A percentile compares a stretch with the other conserved stretches of the same genome.
Conservation (phyloP, 2,329 filamentous ascomycete genomes). For the Paracoccidioides lutzii region DNA sequence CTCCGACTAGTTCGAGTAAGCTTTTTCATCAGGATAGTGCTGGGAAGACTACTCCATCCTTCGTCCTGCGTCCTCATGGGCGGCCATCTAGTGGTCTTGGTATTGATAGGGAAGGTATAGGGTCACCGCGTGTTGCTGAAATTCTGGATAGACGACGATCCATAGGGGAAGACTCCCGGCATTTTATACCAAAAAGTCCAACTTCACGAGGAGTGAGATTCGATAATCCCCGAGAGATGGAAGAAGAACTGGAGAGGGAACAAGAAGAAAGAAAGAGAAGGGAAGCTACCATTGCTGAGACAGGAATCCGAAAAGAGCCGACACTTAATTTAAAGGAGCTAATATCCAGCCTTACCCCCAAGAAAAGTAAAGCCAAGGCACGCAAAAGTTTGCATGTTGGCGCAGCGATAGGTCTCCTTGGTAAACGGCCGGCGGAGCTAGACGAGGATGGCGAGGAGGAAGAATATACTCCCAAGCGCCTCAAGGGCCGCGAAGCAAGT, state of each 20-base stretch:
- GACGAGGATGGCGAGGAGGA: slow-evolving; percentile 49
- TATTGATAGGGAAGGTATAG: slow-evolving; percentile 56
- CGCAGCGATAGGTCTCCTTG: slow-evolving; percentile 58
- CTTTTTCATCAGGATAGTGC: slow-evolving; percentile 46
- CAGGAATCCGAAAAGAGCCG: slow-evolving; percentile 41
- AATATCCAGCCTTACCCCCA: slow-evolving; percentile 66
- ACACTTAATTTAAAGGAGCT: slow-evolving; percentile 60
- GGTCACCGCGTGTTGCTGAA: slow-evolving; percentile 60
- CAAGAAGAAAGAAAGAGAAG: slow-evolving; percentile 46
- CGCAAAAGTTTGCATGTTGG: slow-evolving; percentile 68
- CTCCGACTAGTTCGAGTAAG: slow-evolving; percentile 20
- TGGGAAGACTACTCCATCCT: slow-evolving; percentile 48
- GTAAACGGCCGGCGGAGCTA: slow-evolving; percentile 60
- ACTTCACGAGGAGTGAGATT: slow-evolving; percentile 45
- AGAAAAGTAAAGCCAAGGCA: slow-evolving; percentile 53
- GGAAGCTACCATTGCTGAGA: slow-evolving; percentile 44
- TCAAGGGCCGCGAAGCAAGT: slow-evolving; percentile 59
- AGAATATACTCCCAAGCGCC: slow-evolving; percentile 47
- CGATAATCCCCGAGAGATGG: slow-evolving; percentile 50
- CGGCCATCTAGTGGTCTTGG: slow-evolving; percentile 55
- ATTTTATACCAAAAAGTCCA: slow-evolving; percentile 46
- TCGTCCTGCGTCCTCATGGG: slow-evolving; percentile 49
- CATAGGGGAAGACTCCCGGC: slow-evolving; percentile 52
- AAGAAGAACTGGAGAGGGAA: slow-evolving; percentile 51
- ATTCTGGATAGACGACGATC: slow-evolving; percentile 59